Conservation (phyloP, 75 land plant genomes). For the Selaginella tamariscina region DNA sequence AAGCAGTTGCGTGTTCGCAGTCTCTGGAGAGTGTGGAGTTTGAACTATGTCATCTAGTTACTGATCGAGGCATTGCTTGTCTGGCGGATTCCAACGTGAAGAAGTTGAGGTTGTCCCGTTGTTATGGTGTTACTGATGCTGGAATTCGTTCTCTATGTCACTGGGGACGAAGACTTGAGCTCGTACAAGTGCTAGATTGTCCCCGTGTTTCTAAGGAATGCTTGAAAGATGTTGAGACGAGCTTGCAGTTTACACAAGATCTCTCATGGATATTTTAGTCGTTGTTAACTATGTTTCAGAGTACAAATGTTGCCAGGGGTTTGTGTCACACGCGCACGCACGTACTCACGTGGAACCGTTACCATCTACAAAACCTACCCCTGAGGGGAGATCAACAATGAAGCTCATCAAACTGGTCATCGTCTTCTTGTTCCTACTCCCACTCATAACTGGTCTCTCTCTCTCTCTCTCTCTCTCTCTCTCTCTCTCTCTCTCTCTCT, state of each 20-base stretch:
- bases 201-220: constrained; percentile 55
- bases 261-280: too few relatives aligned
- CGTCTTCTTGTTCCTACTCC: too few relatives aligned
- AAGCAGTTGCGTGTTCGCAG: constrained; percentile 21
- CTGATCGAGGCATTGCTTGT: constrained; percentile 48
- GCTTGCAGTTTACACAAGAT: not conserved
- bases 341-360: too few relatives aligned
- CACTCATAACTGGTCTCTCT: too few relatives aligned
- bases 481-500: too few relatives aligned
- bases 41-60: constrained; percentile 49
- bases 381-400: too few relatives aligned
- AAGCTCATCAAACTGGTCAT: too few relatives aligned
- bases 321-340: too few relatives aligned
- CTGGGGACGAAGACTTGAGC: constrained; percentile 39
- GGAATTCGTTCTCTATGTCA: constrained; percentile 46
- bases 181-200: constrained; percentile 46
- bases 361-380: too few relatives aligned
- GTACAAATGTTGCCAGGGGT: too few relatives aligned
- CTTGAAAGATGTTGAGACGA: constrained; percentile 45
- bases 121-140: constrained; percentile 49
- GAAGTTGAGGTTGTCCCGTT: constrained; percentile 35
- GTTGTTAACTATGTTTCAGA: too few relatives aligned
- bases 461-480: too few relatives aligned
- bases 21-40: constrained; percentile 44
- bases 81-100: constrained; percentile 28